Percentiles rank a stretch among this genome's conserved stretches.
These are phyloP conservation scores for Nemophila menziesii DNA, from an alignment of 257 asterid genomes.

Conservation along the genomic window DNA sequence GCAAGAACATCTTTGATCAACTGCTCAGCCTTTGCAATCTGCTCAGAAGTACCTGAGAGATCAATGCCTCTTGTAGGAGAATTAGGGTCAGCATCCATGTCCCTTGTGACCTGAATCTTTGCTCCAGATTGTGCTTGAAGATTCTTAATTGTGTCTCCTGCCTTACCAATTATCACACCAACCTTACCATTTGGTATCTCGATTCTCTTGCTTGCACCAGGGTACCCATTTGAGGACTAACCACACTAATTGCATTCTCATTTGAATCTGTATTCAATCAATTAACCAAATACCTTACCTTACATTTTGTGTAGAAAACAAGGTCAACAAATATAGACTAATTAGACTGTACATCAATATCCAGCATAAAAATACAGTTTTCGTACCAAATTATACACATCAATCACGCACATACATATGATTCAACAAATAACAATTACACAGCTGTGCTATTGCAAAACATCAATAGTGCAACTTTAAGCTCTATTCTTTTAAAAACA, in stretches of 20 bases:
- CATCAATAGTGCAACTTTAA: too few species aligned
- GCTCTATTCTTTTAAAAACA: too few species aligned
- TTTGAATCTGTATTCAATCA: neutral
- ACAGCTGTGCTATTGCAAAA: too few species aligned
- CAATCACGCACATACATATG: too few species aligned
- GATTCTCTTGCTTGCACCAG: conserved; percentile 15
- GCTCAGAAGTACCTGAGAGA: conserved; percentile 19
- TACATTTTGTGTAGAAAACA: too few species aligned
- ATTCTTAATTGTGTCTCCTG: conserved; percentile 68
- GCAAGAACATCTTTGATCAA: conserved; percentile 23
- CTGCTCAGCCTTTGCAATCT: conserved; percentile 19
- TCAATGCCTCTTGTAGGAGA: conserved; percentile 16
- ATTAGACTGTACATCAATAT: too few species aligned
- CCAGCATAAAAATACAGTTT: too few species aligned
- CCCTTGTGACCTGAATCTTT: conserved; percentile 58
- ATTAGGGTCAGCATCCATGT: conserved; percentile 17
- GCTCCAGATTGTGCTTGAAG: conserved; percentile 75
- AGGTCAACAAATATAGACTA: neutral
- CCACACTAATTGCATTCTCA: conserved; percentile 8
- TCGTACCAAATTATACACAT: too few species aligned
- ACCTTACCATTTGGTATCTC: conserved; percentile 64
- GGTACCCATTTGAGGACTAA: conserved; percentile 11
- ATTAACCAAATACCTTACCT: too few species aligned
- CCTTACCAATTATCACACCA: conserved; percentile 72
- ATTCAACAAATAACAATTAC: too few species aligned